These are phyloP conservation scores for Penicillium ochrochloron DNA, from an alignment of 495 filamentous ascomycete genomes.

Conservation along the genomic window DNA sequence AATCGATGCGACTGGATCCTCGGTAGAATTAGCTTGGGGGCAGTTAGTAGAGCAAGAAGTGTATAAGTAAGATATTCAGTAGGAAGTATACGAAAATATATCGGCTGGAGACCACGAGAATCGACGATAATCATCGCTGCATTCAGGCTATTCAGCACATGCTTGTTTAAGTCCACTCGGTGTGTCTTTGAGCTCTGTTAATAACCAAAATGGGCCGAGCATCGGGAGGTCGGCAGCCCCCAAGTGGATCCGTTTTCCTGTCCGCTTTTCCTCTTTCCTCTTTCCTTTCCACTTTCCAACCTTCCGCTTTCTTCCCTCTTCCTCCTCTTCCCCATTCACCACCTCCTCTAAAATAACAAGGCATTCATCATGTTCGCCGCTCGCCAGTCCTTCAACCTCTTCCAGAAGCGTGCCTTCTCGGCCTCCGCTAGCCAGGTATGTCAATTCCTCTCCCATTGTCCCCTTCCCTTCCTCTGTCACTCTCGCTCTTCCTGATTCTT, in stretches of 20 bases:
- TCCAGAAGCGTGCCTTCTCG: slow-evolving; percentile 92
- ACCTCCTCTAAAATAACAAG: slow-evolving; percentile 3
- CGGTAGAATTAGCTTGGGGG: background rate
- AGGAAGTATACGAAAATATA: too few relatives aligned
- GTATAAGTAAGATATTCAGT: background rate
- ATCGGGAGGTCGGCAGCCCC: slow-evolving; percentile 30
- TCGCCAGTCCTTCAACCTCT: slow-evolving; percentile 69
- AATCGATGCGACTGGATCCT: slow-evolving; percentile 2
- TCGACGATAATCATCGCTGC: background rate
- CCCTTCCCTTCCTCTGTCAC: slow-evolving; percentile 3
- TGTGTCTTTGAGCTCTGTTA: background rate
- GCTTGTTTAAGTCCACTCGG: background rate
- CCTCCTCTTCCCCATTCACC: slow-evolving; percentile 1
- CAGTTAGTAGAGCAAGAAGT: background rate
- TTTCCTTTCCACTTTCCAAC: slow-evolving; percentile 1
- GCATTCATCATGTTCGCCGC: slow-evolving; percentile 69
- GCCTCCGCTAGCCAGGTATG: slow-evolving; percentile 86
- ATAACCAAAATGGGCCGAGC: slow-evolving; percentile 16
- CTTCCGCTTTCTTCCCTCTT: slow-evolving; percentile 18
- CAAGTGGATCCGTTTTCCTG: slow-evolving; percentile 27
- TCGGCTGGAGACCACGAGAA: background rate
- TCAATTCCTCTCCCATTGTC: slow-evolving; percentile 6
- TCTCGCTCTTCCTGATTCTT: slow-evolving; percentile 14
- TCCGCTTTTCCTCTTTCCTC: slow-evolving; percentile 23
- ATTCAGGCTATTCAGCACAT: background rate